Evolutionary conservation across 352 stramenopile species (phyloP).

Genomic region (Albugo candida): DNA sequence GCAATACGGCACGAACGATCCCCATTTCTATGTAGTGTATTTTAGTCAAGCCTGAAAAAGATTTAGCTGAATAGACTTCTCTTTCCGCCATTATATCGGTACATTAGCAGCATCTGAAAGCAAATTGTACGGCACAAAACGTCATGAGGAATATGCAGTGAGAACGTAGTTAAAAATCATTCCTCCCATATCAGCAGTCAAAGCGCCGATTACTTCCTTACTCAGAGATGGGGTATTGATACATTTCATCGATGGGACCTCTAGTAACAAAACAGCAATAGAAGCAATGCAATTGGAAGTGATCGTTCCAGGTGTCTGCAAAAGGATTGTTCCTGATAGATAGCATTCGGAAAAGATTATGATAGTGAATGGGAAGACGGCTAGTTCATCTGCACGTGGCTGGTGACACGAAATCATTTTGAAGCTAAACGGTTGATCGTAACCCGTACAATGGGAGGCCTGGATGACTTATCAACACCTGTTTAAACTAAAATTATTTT

Average conservation of each 20-base stretch:
- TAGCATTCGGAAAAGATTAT: conserved; percentile 82
- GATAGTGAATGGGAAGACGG: conserved; percentile 72
- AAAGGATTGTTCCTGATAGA: conserved; percentile 65
- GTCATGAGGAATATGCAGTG: too few species aligned
- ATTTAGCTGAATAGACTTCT: conserved; percentile 20
- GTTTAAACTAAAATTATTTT: too few species aligned
- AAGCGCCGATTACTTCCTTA: too few species aligned
- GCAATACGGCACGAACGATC: conserved; percentile 36
- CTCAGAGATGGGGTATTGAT: conserved; percentile 49
- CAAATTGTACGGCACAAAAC: too few species aligned
- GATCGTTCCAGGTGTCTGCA: conserved; percentile 49
- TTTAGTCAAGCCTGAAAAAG: conserved; percentile 26
- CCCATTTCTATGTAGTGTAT: conserved; percentile 26
- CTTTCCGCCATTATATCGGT: conserved; percentile 20
- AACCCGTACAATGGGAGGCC: conserved; percentile 52
- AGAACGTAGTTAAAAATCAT: too few species aligned
- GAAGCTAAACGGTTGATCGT: conserved; percentile 67
- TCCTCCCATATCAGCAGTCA: too few species aligned
- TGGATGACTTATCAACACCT: conserved; percentile 67
- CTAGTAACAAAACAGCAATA: not conserved
- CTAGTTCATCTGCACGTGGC: conserved; percentile 58
- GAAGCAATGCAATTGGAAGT: not conserved
- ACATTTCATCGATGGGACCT: conserved; percentile 27
- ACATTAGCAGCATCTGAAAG: conserved; percentile 8
- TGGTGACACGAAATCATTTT: conserved; percentile 65